These are phyloP conservation scores for Blastobotrys apis DNA, from an alignment of 1,139 yeast genomes.

Conservation along the genomic window DNA sequence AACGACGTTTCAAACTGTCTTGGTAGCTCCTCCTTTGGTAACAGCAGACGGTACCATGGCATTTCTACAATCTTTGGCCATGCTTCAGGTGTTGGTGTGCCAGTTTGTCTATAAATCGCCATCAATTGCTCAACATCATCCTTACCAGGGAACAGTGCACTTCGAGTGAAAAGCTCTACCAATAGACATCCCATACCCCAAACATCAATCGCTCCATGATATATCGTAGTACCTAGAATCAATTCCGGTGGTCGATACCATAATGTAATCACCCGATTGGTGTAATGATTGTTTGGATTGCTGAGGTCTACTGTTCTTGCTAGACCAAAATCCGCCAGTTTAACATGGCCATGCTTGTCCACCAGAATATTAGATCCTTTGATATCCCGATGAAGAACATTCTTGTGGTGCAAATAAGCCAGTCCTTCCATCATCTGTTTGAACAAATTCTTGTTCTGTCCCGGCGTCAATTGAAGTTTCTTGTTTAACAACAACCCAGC, in stretches of 20 bases:
- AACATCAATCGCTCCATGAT: constrained; percentile 86
- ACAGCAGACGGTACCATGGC: constrained; percentile 90
- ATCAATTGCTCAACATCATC: constrained; percentile 83
- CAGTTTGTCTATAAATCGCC: constrained; percentile 76
- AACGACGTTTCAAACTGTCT: constrained; percentile 46
- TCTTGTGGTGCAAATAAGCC: constrained; percentile 69
- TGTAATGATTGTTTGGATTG: constrained; percentile 46
- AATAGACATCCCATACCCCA: constrained; percentile 97
- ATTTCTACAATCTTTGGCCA: constrained; percentile 76
- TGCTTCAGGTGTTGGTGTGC: constrained; percentile 68
- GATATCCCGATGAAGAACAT: constrained; percentile 87
- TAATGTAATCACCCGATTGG: constrained; percentile 89
- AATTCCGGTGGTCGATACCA: constrained; percentile 99
- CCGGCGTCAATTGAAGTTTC: constrained; percentile 54
- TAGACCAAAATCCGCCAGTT: constrained; percentile 91
- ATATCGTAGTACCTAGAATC: constrained; percentile 81
- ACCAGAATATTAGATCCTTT: constrained; percentile 88
- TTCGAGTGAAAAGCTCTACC: constrained; percentile 70
- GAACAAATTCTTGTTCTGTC: constrained; percentile 73
- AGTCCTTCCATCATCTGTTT: constrained; percentile 76
- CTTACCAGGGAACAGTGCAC: constrained; percentile 78
- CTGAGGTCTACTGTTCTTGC: constrained; percentile 51
- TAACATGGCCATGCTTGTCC: constrained; percentile 65
- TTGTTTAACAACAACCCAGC: constrained; percentile 84
- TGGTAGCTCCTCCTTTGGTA: constrained; percentile 50